These are phyloP conservation scores for California macrophylla DNA, from an alignment of 441 rosid species.

Conservation along the genomic window DNA sequence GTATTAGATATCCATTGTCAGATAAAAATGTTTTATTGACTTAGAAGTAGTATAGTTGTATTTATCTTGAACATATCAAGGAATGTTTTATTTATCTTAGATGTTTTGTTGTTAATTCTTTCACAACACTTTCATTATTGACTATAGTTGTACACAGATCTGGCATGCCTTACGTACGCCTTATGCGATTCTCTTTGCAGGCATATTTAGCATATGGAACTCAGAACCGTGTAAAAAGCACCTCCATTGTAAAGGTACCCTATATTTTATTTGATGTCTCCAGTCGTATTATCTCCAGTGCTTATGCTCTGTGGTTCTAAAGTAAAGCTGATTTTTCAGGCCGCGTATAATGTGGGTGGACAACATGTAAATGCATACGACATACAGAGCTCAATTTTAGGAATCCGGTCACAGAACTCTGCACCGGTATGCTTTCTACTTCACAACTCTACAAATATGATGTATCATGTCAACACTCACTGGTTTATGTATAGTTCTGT, in stretches of 20 bases:
- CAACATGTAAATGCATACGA: not conserved
- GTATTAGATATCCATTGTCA: not conserved
- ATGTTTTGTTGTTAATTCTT: not conserved
- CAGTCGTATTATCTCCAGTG: not conserved
- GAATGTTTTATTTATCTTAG: no score
- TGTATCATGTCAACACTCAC: not conserved
- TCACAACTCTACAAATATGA: not conserved
- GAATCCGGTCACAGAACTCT: not conserved
- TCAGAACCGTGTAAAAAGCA: conserved; percentile 33
- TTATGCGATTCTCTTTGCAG: conserved; percentile 33
- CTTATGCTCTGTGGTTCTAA: not conserved
- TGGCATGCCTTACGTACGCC: no score
- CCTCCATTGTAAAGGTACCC: conserved; percentile 47
- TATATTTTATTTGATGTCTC: not conserved
- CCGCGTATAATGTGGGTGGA: not conserved
- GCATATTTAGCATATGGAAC: conserved; percentile 71
- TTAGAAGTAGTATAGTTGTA: no score
- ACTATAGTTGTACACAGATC: not conserved
- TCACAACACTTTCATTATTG: no score
- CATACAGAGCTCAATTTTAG: not conserved
- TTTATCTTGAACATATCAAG: no score
- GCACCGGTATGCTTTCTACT: not conserved
- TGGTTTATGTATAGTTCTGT: not conserved
- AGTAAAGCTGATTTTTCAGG: not conserved
- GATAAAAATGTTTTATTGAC: no score